Conservation (phyloP, 495 filamentous ascomycete genomes). For the Podospora tetraspora region DNA sequence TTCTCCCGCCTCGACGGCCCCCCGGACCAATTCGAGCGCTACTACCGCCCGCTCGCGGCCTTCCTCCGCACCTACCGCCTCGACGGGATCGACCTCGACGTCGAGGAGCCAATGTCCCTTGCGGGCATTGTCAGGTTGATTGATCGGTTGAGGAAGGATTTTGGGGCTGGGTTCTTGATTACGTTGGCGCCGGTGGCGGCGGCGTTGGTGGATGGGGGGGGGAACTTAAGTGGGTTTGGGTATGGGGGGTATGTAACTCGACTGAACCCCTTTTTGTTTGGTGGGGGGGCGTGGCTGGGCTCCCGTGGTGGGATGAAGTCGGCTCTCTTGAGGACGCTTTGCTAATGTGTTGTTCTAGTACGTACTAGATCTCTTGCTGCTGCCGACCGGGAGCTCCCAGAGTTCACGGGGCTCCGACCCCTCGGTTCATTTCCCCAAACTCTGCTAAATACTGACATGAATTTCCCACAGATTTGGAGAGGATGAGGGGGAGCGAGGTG, state of each 20-base stretch:
- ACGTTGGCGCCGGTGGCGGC: slow-evolving; percentile 76
- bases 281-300: too few relatives aligned
- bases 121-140: slow-evolving; percentile 67
- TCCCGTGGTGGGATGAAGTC: too few relatives aligned
- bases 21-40: slow-evolving; percentile 54
- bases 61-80: slow-evolving; percentile 56
- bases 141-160: slow-evolving; percentile 66
- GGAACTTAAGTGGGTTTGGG: slow-evolving; percentile 67
- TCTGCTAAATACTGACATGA: too few relatives aligned
- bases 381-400: too few relatives aligned
- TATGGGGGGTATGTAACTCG: slow-evolving; percentile 42
- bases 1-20: slow-evolving; percentile 59
- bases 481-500: slow-evolving; percentile 58
- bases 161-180: slow-evolving; percentile 66
- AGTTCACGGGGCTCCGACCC: too few relatives aligned
- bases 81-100: slow-evolving; percentile 77
- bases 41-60: slow-evolving; percentile 59
- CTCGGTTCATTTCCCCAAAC: too few relatives aligned
- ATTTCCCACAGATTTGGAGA: slow-evolving; percentile 45
- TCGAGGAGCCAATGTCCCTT: slow-evolving; percentile 74
- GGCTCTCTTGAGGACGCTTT: too few relatives aligned
- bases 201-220: slow-evolving; percentile 52
- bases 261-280: too few relatives aligned
- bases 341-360: too few relatives aligned
- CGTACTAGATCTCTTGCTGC: too few relatives aligned